phyloP scores from a whole-genome alignment of 225 moss, liverwort and hornwort genomes.

The Rhytidiadelphus loreus region DNA sequence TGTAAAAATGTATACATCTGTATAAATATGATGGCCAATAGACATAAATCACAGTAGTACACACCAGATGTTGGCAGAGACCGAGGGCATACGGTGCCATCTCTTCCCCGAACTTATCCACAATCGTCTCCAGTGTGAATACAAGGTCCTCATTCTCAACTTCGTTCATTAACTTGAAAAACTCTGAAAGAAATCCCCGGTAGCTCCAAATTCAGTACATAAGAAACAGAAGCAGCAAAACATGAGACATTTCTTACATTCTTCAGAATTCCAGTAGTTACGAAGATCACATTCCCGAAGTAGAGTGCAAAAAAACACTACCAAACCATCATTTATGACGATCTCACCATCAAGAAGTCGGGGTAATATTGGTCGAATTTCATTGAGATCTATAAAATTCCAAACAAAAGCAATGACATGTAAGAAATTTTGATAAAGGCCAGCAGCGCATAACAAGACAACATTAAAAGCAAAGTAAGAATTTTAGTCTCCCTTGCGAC shows the following conservation, averaged over 20 bases:
- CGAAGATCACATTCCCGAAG: not conserved
- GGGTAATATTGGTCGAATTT: slow-evolving; percentile 92
- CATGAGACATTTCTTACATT: not conserved
- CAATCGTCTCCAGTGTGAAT: slow-evolving; percentile 93
- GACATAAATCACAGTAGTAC: not conserved
- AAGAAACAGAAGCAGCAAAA: not conserved
- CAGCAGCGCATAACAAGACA: not conserved
- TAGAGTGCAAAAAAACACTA: not conserved
- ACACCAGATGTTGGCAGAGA: slow-evolving; percentile 92
- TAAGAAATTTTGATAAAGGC: not conserved
- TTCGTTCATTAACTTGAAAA: slow-evolving; percentile 99
- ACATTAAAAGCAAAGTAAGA: not conserved
- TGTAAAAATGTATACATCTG: not conserved
- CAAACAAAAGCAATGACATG: not conserved
- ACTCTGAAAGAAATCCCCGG: slow-evolving; percentile 35
- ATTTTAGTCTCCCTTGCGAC: not conserved
- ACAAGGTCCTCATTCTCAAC: slow-evolving; percentile 99
- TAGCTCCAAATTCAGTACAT: not conserved
- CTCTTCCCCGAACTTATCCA: slow-evolving; percentile 97
- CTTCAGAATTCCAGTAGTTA: not conserved
- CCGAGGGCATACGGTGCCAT: slow-evolving; percentile 99
- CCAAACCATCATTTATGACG: not conserved
- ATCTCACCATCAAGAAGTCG: slow-evolving; percentile 82
- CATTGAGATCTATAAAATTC: slow-evolving; percentile 58
- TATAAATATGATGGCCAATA: not conserved